Evolutionary conservation across 1,284 basidiomycete genomes (phyloP).

Genomic region (Ceratobasidium sp.): DNA sequence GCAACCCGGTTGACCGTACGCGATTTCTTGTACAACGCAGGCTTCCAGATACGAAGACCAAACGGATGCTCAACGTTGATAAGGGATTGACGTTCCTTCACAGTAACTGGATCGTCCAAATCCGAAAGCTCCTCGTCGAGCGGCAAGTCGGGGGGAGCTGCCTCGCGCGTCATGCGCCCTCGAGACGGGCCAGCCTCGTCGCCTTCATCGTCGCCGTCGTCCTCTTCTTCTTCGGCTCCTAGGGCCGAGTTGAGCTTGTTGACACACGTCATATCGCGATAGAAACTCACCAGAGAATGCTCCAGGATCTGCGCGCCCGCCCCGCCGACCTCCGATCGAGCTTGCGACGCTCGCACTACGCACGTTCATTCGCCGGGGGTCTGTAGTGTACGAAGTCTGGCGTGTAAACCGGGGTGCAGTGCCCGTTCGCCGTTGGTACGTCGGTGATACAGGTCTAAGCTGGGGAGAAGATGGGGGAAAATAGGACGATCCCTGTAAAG

Average conservation of each 20-base stretch:
- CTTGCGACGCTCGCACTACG: conserved; percentile 46
- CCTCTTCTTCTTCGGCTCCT: conserved; percentile 54
- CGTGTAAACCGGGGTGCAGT: conserved; percentile 48
- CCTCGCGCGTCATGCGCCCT: conserved; percentile 29
- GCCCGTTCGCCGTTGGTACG: conserved; percentile 73
- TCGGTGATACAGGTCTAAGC: conserved; percentile 58
- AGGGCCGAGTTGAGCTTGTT: conserved; percentile 2
- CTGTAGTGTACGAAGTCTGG: conserved; percentile 32
- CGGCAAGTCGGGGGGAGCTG: conserved; percentile 26
- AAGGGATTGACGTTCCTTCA: conserved; percentile 96
- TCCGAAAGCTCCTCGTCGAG: conserved; percentile 46
- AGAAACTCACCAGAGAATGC: conserved; percentile 33
- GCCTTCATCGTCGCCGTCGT: conserved; percentile 57
- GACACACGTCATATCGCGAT: conserved; percentile 23
- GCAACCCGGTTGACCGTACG: conserved; percentile 96
- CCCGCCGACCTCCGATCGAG: conserved; percentile 16
- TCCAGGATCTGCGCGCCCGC: conserved; percentile 7
- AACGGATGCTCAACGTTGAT: conserved; percentile 99
- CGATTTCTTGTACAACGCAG: conserved; percentile 98
- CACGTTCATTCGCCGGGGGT: conserved; percentile 26
- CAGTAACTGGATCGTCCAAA: conserved; percentile 87
- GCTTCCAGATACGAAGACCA: conserved; percentile 99
- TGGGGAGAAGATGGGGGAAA: conserved; percentile 57
- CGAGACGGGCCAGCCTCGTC: conserved; percentile 57
- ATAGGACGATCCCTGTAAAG: conserved; percentile 77